phyloP scores from a whole-genome alignment of 2,329 filamentous ascomycete species.

The Periconia macrospinosa region DNA sequence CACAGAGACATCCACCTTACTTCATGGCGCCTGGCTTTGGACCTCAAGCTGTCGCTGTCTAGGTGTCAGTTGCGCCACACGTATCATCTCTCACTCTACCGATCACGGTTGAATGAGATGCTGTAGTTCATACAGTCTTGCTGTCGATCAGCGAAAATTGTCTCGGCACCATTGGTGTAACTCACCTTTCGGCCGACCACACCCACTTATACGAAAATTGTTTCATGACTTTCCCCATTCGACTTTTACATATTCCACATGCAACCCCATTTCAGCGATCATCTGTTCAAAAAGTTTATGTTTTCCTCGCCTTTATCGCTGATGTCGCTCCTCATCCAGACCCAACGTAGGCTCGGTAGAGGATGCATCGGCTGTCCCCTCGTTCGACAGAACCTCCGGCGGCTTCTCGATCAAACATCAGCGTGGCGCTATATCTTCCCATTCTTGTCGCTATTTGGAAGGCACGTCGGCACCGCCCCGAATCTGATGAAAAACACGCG shows the following conservation, averaged over 20 bases:
- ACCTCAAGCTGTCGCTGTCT: slow-evolving; percentile 42
- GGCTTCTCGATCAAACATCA: neutral
- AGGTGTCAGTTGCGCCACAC: slow-evolving; percentile 6
- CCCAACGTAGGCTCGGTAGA: slow-evolving; percentile 18
- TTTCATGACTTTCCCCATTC: slow-evolving; percentile 22
- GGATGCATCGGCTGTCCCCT: slow-evolving; percentile 21
- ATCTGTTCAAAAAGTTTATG: slow-evolving; percentile 38
- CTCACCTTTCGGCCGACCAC: neutral
- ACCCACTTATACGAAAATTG: slow-evolving; percentile 3
- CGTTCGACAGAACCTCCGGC: slow-evolving; percentile 15
- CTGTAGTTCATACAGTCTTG: neutral
- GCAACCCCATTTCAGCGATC: slow-evolving; percentile 27
- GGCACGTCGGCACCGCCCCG: slow-evolving; percentile 37
- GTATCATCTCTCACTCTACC: slow-evolving; percentile 1
- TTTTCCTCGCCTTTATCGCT: slow-evolving; percentile 18
- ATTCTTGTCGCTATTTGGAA: slow-evolving; percentile 39
- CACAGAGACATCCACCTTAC: slow-evolving; percentile 41
- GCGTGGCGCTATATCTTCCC: slow-evolving; percentile 21
- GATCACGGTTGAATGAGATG: neutral
- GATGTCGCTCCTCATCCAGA: slow-evolving; percentile 13
- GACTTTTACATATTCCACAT: slow-evolving; percentile 20
- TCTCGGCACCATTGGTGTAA: neutral
- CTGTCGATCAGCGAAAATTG: neutral
- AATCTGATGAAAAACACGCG: slow-evolving; percentile 42
- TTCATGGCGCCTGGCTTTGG: slow-evolving; percentile 44